phyloP scores from a whole-genome alignment of 257 asterid species.

The Penstemon eatonii region DNA sequence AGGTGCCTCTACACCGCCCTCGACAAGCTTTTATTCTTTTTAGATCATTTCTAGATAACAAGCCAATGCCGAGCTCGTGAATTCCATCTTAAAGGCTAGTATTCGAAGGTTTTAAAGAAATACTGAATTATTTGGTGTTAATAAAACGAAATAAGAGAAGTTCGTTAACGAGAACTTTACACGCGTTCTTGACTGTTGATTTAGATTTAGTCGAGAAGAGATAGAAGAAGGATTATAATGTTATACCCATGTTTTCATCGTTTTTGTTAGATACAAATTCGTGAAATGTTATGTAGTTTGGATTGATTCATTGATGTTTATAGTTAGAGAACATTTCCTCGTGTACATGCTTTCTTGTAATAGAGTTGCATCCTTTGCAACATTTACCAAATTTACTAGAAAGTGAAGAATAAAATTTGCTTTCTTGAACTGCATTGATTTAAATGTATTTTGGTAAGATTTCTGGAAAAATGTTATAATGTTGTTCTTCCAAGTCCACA shows the following conservation, averaged over 20 bases:
- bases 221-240: conserved; percentile 1
- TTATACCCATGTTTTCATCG: background rate
- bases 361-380: conserved; percentile 33
- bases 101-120: background rate
- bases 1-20: conserved; percentile 97
- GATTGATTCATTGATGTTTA: conserved; percentile 20
- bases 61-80: conserved; percentile 59
- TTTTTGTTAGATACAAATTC: conserved; percentile 14
- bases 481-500: no score
- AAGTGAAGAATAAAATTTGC: conserved; percentile 6
- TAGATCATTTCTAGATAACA: conserved; percentile 70
- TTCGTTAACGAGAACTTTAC: background rate
- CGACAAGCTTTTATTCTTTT: conserved; percentile 82
- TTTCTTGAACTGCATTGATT: background rate
- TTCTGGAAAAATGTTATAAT: no score
- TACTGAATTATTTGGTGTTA: background rate
- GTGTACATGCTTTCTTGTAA: conserved; percentile 18
- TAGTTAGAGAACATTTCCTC: conserved; percentile 21
- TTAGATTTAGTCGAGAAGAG: conserved; percentile 4
- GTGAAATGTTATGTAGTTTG: conserved; percentile 10
- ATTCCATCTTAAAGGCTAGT: conserved; percentile 6
- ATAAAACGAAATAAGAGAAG: conserved; percentile 9
- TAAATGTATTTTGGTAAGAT: no score
- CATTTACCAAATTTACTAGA: conserved; percentile 12
- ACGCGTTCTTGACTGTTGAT: background rate